These are phyloP conservation scores for Trametes cingulata DNA, from an alignment of 768 basidiomycete species.

Conservation along the genomic window DNA sequence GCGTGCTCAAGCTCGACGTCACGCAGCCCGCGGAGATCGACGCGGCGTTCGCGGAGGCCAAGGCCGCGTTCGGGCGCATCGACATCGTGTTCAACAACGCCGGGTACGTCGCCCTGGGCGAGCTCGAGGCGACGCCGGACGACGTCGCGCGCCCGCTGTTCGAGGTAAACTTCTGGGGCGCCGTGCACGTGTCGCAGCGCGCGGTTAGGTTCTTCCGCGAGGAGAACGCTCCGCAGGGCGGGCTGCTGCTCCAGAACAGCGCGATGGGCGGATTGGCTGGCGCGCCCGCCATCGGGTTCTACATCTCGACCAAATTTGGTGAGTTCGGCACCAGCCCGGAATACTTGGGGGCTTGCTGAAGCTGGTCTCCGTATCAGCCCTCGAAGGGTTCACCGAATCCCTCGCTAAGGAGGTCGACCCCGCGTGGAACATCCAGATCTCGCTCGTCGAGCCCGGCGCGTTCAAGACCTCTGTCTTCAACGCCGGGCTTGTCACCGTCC, in stretches of 20 bases:
- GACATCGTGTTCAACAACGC: constrained; percentile 52
- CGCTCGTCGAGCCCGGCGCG: constrained; percentile 22
- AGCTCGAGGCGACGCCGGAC: constrained; percentile 39
- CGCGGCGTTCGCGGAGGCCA: constrained; percentile 37
- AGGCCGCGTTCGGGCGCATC: constrained; percentile 41
- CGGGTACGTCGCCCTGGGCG: constrained; percentile 32
- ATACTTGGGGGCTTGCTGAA: background rate
- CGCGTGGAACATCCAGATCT: constrained; percentile 46
- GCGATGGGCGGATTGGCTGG: constrained; percentile 33
- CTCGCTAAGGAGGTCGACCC: constrained; percentile 45
- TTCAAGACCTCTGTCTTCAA: constrained; percentile 18
- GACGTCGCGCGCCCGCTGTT: constrained; percentile 38
- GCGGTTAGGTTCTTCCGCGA: constrained; percentile 34
- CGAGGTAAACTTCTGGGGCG: constrained; percentile 36
- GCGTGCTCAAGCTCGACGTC: constrained; percentile 44
- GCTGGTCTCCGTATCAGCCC: background rate
- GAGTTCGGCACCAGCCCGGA: background rate
- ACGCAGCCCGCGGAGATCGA: constrained; percentile 34
- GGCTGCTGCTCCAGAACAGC: constrained; percentile 40
- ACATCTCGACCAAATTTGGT: constrained; percentile 28
- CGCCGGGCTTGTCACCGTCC: background rate
- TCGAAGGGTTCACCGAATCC: constrained; percentile 41
- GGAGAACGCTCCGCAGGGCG: constrained; percentile 28
- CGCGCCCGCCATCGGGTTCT: constrained; percentile 23
- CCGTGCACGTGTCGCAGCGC: constrained; percentile 15